Percentiles rank a stretch among this genome's conserved stretches.
These are phyloP conservation scores for Alternaria atra DNA, from an alignment of 2,329 filamentous ascomycete species.

Conservation along the genomic window DNA sequence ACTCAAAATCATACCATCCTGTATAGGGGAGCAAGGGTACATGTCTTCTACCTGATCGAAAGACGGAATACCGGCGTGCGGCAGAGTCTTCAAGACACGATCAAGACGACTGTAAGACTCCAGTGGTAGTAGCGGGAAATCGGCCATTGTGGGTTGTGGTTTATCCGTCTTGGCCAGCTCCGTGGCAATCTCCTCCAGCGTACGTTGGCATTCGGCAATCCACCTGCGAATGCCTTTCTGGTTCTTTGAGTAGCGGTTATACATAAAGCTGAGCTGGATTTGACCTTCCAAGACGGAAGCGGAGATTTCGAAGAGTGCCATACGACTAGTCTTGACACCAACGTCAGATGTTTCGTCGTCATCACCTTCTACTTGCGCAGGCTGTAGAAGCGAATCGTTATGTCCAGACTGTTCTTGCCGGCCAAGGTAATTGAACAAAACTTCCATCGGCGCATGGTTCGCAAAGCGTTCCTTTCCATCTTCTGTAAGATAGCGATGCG, in stretches of 20 bases:
- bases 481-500: slow-evolving; percentile 40
- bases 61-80: slow-evolving; percentile 29
- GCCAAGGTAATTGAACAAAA: slow-evolving; percentile 67
- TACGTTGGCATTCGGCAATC: slow-evolving; percentile 45
- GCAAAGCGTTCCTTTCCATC: slow-evolving; percentile 41
- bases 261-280: slow-evolving; percentile 45
- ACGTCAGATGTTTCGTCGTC: slow-evolving; percentile 40
- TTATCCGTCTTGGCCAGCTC: slow-evolving; percentile 30
- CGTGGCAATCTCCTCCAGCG: slow-evolving; percentile 42
- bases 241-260: slow-evolving; percentile 45
- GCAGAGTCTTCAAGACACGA: slow-evolving; percentile 39
- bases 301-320: slow-evolving; percentile 47
- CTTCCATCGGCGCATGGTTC: slow-evolving; percentile 62
- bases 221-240: slow-evolving; percentile 45
- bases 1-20: slow-evolving; percentile 46
- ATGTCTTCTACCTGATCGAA: slow-evolving; percentile 43
- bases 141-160: slow-evolving; percentile 42
- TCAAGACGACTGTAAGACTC: slow-evolving; percentile 44
- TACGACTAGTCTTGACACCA: slow-evolving; percentile 34
- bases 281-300: slow-evolving; percentile 33
- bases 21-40: slow-evolving; percentile 45
- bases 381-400: slow-evolving; percentile 58
- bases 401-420: slow-evolving; percentile 59
- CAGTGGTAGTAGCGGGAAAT: slow-evolving; percentile 45
- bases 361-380: slow-evolving; percentile 36